phyloP scores from a whole-genome alignment of 2,329 filamentous ascomycete genomes.

The Chrysoporthe cubensis region DNA sequence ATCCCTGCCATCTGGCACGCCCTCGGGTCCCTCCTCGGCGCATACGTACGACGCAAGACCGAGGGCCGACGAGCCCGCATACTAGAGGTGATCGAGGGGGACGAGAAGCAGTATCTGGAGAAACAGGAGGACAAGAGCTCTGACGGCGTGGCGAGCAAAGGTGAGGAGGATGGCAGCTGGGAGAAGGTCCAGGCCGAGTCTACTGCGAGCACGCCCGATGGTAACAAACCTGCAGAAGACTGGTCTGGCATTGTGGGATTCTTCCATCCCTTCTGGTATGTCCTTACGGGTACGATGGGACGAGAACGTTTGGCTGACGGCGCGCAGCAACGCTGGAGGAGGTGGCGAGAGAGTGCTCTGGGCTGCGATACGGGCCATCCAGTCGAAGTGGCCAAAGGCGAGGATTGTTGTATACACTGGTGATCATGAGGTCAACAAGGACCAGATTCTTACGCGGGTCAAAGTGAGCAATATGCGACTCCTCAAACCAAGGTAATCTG shows the following conservation, averaged over 20 bases:
- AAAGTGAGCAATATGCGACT: conserved; percentile 54
- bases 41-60: conserved; percentile 65
- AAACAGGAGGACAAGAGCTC: conserved; percentile 31
- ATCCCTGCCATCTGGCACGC: conserved; percentile 44
- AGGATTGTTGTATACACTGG: conserved; percentile 95
- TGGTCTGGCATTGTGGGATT: conserved; percentile 92
- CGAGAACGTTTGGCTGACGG: conserved; percentile 24
- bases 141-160: conserved; percentile 37
- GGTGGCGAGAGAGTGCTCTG: conserved; percentile 95
- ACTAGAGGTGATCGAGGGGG: conserved; percentile 51
- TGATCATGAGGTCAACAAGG: conserved; percentile 85
- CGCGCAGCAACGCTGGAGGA: conserved; percentile 82
- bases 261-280: conserved; percentile 95
- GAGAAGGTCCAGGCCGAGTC: conserved; percentile 65
- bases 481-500: neutral
- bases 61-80: conserved; percentile 64
- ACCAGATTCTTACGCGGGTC: conserved; percentile 76
- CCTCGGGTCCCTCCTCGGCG: conserved; percentile 56
- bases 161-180: conserved; percentile 65
- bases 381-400: conserved; percentile 84
- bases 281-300: neutral
- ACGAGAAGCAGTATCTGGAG: conserved; percentile 45
- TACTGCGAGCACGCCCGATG: conserved; percentile 41
- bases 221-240: conserved; percentile 53
- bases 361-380: conserved; percentile 91